Conservation (phyloP, 2,329 filamentous ascomycete species). For the Bipolaris cookei region DNA sequence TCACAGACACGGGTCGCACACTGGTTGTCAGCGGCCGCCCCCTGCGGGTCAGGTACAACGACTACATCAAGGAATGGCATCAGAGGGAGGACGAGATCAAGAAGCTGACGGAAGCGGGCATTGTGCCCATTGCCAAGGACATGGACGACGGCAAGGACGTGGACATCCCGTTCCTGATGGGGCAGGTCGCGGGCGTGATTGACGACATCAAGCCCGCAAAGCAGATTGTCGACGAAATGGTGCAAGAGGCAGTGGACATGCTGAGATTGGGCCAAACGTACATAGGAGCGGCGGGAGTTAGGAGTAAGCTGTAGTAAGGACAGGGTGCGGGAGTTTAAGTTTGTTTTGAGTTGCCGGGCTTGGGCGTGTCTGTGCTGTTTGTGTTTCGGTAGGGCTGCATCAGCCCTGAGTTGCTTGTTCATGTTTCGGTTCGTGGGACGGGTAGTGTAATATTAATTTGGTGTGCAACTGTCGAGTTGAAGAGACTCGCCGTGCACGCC, state of each 20-base stretch:
- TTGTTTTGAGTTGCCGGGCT: not conserved
- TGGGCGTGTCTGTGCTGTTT: not conserved
- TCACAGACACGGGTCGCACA: conserved; percentile 81
- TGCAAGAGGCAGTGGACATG: conserved; percentile 55
- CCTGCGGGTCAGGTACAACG: conserved; percentile 79
- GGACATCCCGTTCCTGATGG: conserved; percentile 90
- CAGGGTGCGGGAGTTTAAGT: not conserved
- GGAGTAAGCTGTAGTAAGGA: conserved; percentile 43
- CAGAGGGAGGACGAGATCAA: conserved; percentile 74
- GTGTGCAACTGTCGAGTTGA: conserved; percentile 9
- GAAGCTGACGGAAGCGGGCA: conserved; percentile 74
- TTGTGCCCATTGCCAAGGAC: conserved; percentile 83
- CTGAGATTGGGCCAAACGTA: conserved; percentile 47
- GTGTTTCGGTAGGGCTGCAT: not conserved
- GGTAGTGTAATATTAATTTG: not conserved
- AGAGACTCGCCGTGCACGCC: not conserved
- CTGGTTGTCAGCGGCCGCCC: conserved; percentile 83
- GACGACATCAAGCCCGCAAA: conserved; percentile 77
- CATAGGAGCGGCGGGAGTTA: conserved; percentile 28
- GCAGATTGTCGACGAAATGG: conserved; percentile 91
- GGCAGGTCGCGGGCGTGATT: conserved; percentile 85
- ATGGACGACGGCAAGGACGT: conserved; percentile 81
- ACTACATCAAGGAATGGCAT: conserved; percentile 85
- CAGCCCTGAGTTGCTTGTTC: not conserved
- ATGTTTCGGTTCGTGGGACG: conserved; percentile 2